Evolutionary conservation across 306 rosid genomes (phyloP).

Genomic region (Glycyrrhiza uralensis): DNA sequence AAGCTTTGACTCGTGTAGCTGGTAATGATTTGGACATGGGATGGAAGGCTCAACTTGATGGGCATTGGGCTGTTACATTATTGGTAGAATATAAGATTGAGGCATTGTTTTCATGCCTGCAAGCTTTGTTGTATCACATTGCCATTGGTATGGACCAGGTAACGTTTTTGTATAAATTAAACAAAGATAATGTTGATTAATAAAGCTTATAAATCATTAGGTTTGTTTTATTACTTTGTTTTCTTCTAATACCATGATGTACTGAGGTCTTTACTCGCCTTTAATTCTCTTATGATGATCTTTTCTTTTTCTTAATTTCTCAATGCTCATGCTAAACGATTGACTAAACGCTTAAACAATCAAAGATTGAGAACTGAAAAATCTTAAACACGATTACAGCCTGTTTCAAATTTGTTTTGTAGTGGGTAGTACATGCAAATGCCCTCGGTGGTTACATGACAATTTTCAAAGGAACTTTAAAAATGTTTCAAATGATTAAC

Average conservation of each 20-base stretch:
- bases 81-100: background rate
- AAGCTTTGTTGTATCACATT: background rate
- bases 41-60: slow-evolving; percentile 26
- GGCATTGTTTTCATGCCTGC: background rate
- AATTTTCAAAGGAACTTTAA: slow-evolving; percentile 3
- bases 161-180: background rate
- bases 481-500: slow-evolving; percentile 15
- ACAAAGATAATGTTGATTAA: background rate
- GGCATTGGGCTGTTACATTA: background rate
- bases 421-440: background rate
- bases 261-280: background rate
- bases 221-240: background rate
- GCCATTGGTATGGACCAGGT: background rate
- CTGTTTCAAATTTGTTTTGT: background rate
- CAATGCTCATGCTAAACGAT: background rate
- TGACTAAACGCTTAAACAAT: background rate
- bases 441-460: background rate
- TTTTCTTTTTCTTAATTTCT: background rate
- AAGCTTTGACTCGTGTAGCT: background rate
- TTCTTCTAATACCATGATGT: background rate
- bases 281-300: background rate
- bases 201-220: background rate
- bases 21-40: slow-evolving; percentile 20
- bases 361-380: background rate
- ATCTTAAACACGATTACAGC: background rate